Base-by-base conservation (phyloP, 2,329 filamentous ascomycete genomes). In the Fusarium poae region DNA sequence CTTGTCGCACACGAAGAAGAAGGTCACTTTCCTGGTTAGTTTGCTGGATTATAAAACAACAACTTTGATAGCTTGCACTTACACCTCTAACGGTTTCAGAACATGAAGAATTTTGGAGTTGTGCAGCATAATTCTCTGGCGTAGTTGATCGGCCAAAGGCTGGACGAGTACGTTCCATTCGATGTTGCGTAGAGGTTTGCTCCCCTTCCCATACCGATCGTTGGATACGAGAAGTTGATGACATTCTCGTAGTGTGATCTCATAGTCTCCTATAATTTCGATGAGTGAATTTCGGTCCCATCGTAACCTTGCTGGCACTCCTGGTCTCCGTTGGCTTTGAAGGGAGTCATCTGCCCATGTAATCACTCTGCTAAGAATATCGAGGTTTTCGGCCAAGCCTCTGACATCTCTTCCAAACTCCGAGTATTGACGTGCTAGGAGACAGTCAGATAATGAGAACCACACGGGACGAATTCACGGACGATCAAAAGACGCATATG, bases 51-150 rank as follows among this genome's bases (percentile, higher is more conserved):
- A 23, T 1, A 3, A 4, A 45, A 20, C 2, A 48, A 11, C 15
- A 11, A 12, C 9, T 6, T 18, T 4, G 12, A 8, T 6, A 18
- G 4, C n/a, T 6, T 23, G 6, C 4, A 62, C 77, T 67, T 62
- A 79, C 78, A 80, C 77, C 51, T 80, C 76, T 43, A 80, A 78
- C 1, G 78, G 78, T 49, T 77, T 77, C 35, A 80, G 46, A 1
- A 79, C 62, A 32, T 76, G 77, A 16, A 75, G 57, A 10, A 80
- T 68, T 56, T 78, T 79, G 21, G 75, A 74, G 57, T 77, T 79
- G 54, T 80, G 78, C 18, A 79, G 61, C n/a, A 67, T 61, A 21
- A 80, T 77, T 9, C 74, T 71, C 32, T 71, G 62, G 8, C 78
- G 76, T 10, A 80, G 66, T 25, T 72, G 70, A 21, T 80, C 77